Evolutionary conservation across 139 green algal species (phyloP), one percentile per base, ranked within the genome.

Genomic region (Gonium pectorale): DNA sequence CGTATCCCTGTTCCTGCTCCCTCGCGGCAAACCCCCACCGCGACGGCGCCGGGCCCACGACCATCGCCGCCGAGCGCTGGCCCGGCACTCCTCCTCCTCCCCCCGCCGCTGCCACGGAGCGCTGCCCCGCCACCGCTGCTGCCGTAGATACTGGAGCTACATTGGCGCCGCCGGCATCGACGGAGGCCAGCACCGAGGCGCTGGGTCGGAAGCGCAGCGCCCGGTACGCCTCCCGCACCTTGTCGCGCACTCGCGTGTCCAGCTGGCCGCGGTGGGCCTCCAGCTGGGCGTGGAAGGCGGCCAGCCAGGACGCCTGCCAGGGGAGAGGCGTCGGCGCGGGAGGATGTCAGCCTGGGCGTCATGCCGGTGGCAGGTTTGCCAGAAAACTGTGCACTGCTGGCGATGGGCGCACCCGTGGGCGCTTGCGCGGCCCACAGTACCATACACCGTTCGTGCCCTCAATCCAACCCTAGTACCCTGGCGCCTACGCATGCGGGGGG

Each of bases 181-280:
- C 24, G 21, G 24, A 35, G 29, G 26, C 60, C 8, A 19, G 19
- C 21, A 31, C 60, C 21, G 26, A 8, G 24, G 21, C 63, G 19
- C 60, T 60, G 2, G 64, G 56, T n/a, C 49, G 31, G 64, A 78
- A 77, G 79, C 33, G 27, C 46, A 78, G 37, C 26, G 43, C 0
- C 27, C 64, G 79, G 63, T 77, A 75, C 11, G 63, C 63, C 63
- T 75, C 64, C 46, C 64, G 79, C 41, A 85, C 79, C 79, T 85
- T 77, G 64, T 60, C 63, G 24, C 35, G 46, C 19, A 85, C 79
- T 9, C 64, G 64, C 17, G 41, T 60, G 64, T 85, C 77, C 43
- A 83, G 43, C 26, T 68, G 26, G 24, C 62, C 62, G 6, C 60
- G 77, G 38, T 71, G 43, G 9, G 62, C 15, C 56, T 83, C 77